A percentile compares a stretch with the other conserved stretches of the same genome.
These are phyloP conservation scores for Vachellia pachyceras DNA, from an alignment of 306 rosid species.

Conservation along the genomic window DNA sequence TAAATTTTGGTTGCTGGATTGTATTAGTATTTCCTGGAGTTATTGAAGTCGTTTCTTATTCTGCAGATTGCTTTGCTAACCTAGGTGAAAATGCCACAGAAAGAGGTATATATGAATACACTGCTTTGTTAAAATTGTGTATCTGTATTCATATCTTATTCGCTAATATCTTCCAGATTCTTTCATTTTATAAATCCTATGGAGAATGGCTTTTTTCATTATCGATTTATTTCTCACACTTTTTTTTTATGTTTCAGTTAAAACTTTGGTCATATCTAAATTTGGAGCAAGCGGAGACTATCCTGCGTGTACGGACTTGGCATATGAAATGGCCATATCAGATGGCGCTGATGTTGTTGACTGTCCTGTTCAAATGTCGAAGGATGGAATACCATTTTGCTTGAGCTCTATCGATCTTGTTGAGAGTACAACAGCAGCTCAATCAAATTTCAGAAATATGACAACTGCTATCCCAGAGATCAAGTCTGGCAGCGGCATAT, in stretches of 20 bases:
- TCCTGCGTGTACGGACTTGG: conserved; percentile 73
- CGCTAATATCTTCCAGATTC: conserved; percentile 21
- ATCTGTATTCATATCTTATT: conserved; percentile 19
- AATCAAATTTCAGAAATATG: conserved; percentile 47
- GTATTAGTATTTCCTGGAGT: background rate
- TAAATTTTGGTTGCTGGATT: conserved; percentile 4
- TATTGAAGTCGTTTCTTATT: conserved; percentile 36
- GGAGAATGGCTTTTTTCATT: conserved; percentile 29
- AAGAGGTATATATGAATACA: conserved; percentile 57
- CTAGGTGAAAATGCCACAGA: conserved; percentile 52
- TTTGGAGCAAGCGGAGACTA: conserved; percentile 91
- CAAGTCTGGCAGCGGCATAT: conserved; percentile 65
- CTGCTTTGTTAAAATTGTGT: conserved; percentile 23
- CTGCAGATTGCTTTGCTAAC: conserved; percentile 87
- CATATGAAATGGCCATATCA: conserved; percentile 65
- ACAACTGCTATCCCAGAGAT: conserved; percentile 54
- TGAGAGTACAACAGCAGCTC: conserved; percentile 64
- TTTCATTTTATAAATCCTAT: no score
- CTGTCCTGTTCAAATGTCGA: conserved; percentile 87
- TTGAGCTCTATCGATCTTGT: conserved; percentile 73
- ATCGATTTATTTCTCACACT: conserved; percentile 41
- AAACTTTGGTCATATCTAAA: conserved; percentile 76
- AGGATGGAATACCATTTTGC: conserved; percentile 85
- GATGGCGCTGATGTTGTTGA: conserved; percentile 83
- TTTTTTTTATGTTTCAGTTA: conserved; percentile 49